Evolutionary conservation across 192 early-diverging fungal species (phyloP).

Genomic region (Linnemannia schmuckeri): DNA sequence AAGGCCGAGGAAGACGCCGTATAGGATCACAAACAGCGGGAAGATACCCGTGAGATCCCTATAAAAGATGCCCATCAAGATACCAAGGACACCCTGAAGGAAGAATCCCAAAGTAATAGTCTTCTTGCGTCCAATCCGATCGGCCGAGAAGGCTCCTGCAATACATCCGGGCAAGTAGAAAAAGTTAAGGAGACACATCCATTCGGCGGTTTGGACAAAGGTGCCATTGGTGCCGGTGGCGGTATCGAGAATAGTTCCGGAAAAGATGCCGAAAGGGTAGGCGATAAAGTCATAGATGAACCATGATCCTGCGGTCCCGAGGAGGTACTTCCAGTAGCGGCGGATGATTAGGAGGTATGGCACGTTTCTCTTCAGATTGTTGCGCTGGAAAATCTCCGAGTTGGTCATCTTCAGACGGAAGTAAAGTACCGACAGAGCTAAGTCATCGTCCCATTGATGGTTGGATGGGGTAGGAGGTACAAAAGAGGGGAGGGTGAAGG

Average conservation of each 20-base stretch:
- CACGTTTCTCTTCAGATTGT: conserved; percentile 58
- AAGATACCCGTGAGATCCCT: conserved; percentile 43
- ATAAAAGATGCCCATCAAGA: conserved; percentile 61
- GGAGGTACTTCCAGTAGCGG: conserved; percentile 61
- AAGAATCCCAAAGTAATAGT: conserved; percentile 65
- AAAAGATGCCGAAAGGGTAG: conserved; percentile 22
- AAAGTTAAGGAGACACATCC: conserved; percentile 60
- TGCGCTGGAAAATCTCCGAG: conserved; percentile 54
- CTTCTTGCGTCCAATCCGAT: conserved; percentile 64
- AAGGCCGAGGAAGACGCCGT: conserved; percentile 63
- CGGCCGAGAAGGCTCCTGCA: conserved; percentile 59
- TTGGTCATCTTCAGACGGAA: conserved; percentile 67
- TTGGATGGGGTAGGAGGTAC: not conserved
- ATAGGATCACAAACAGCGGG: conserved; percentile 63
- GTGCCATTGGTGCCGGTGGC: conserved; percentile 28
- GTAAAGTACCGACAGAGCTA: conserved; percentile 45
- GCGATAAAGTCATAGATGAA: conserved; percentile 35
- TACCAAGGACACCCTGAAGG: conserved; percentile 57
- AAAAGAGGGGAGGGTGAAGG: not conserved
- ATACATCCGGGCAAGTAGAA: conserved; percentile 67
- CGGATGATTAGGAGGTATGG: conserved; percentile 62
- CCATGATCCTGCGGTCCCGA: conserved; percentile 51
- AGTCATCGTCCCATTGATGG: not conserved
- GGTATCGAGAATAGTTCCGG: conserved; percentile 1
- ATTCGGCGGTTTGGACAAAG: conserved; percentile 54